Evolutionary conservation across 2,329 filamentous ascomycete species (phyloP).

Genomic region (Neopestalotiopsis sp.): DNA sequence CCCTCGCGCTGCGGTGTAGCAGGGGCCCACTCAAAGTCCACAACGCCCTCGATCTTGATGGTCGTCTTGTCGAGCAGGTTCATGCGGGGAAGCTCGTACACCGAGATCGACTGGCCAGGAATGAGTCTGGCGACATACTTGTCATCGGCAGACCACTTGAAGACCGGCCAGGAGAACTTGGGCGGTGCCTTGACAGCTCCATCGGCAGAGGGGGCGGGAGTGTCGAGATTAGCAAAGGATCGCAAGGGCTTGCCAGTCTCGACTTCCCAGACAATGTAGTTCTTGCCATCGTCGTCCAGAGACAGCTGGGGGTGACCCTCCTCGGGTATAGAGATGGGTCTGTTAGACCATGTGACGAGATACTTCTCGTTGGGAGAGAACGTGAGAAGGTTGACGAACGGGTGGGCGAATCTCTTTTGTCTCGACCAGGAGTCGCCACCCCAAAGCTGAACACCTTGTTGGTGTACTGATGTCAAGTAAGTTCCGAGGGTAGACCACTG

Average conservation of each 20-base stretch:
- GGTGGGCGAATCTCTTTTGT: constrained; percentile 92
- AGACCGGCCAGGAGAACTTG: constrained; percentile 97
- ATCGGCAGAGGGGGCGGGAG: constrained; percentile 66
- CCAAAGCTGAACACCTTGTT: constrained; percentile 97
- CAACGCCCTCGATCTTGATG: constrained; percentile 94
- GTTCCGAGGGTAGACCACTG: constrained; percentile 98
- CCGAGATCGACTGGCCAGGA: constrained; percentile 85
- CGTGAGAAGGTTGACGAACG: constrained; percentile 92
- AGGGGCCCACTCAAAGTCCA: constrained; percentile 98
- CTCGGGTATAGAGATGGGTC: constrained; percentile 90
- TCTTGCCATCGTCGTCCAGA: constrained; percentile 96
- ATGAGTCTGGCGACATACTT: constrained; percentile 95
- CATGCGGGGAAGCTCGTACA: constrained; percentile 91
- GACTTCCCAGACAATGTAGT: constrained; percentile 99
- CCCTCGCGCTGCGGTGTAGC: constrained; percentile 81
- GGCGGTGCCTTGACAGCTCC: constrained; percentile 72
- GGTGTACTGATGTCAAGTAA: constrained; percentile 91
- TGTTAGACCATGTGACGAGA: constrained; percentile 94
- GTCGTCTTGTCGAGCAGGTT: constrained; percentile 87
- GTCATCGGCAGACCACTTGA: constrained; percentile 99
- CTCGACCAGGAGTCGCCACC: constrained; percentile 88
- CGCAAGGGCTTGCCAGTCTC: constrained; percentile 87
- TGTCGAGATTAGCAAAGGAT: constrained; percentile 90
- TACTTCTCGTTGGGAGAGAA: constrained; percentile 95
- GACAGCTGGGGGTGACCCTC: constrained; percentile 82